These are phyloP conservation scores for Yamagishiella unicocca DNA, from an alignment of 139 green algal genomes.

Conservation along the genomic window DNA sequence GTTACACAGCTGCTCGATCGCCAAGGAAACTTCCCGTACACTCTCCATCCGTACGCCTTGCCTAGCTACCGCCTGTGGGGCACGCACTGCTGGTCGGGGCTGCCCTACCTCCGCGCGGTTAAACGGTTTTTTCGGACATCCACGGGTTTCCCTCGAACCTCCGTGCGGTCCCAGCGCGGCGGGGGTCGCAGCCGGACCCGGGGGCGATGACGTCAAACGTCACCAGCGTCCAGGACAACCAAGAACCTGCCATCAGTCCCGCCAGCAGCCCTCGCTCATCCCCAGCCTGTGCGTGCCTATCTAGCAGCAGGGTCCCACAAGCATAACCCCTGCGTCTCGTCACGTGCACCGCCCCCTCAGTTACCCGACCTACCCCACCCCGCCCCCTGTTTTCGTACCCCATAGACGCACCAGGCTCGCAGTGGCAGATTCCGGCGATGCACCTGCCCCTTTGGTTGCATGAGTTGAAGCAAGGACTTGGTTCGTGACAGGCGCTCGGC, in stretches of 20 bases:
- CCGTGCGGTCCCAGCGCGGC: too few relatives aligned
- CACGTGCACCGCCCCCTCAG: not conserved
- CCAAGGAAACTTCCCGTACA: too few relatives aligned
- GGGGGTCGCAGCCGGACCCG: too few relatives aligned
- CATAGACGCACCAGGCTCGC: not conserved
- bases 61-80: too few relatives aligned
- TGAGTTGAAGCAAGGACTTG: conserved; percentile 2
- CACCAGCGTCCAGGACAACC: not conserved
- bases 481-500: not conserved
- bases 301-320: not conserved
- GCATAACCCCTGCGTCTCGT: not conserved
- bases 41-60: too few relatives aligned
- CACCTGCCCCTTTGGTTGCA: conserved; percentile 15
- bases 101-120: too few relatives aligned
- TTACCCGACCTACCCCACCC: not conserved
- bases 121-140: too few relatives aligned
- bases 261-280: not conserved
- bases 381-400: too few relatives aligned
- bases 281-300: not conserved
- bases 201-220: too few relatives aligned
- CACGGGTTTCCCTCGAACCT: too few relatives aligned
- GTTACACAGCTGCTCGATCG: too few relatives aligned
- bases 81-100: too few relatives aligned
- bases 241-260: not conserved
- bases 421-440: conserved; percentile 23